A percentile compares a stretch with the other conserved stretches of the same genome.
Conservation (phyloP, 345 rosid genomes). For the Aegle marmelos region DNA sequence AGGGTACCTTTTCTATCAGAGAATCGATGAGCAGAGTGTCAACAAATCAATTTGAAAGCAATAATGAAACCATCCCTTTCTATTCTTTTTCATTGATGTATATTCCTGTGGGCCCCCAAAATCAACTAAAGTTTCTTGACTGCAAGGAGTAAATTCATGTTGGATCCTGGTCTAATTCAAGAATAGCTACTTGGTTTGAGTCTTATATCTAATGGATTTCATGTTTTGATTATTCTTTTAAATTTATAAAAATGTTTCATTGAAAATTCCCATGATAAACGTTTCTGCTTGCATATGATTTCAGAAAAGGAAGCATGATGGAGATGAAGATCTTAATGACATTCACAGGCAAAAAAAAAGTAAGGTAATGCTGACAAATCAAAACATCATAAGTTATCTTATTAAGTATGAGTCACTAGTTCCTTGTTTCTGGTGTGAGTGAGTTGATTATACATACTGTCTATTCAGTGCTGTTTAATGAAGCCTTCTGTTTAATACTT, state of each 20-base stretch:
- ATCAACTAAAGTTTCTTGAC: not conserved
- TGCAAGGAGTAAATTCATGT: not conserved
- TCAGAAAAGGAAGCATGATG: slow-evolving; percentile 97
- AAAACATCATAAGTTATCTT: not conserved
- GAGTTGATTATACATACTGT: not conserved
- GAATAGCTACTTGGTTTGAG: not conserved
- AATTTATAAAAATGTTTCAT: not conserved
- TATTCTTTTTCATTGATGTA: not conserved
- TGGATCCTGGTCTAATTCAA: not conserved
- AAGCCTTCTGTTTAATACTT: not conserved
- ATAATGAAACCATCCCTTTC: not conserved
- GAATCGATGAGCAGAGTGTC: not conserved
- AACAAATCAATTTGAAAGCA: not conserved
- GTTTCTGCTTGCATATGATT: slow-evolving; percentile 18
- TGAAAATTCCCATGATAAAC: slow-evolving; percentile 8
- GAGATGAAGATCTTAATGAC: slow-evolving; percentile 86
- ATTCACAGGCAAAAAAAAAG: slow-evolving; percentile 84
- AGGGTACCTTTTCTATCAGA: not conserved
- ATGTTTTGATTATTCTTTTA: not conserved
- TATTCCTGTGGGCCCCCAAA: not conserved
- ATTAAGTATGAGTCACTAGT: not conserved
- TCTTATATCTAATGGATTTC: not conserved
- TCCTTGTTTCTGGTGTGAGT: slow-evolving; percentile 5
- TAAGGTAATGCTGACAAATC: slow-evolving; percentile 57
- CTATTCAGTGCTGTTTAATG: slow-evolving; percentile 7